Percentiles rank a stretch among this genome's conserved stretches.
Conservation (phyloP, 2,329 filamentous ascomycete genomes). For the Sarocladium kiliense region DNA sequence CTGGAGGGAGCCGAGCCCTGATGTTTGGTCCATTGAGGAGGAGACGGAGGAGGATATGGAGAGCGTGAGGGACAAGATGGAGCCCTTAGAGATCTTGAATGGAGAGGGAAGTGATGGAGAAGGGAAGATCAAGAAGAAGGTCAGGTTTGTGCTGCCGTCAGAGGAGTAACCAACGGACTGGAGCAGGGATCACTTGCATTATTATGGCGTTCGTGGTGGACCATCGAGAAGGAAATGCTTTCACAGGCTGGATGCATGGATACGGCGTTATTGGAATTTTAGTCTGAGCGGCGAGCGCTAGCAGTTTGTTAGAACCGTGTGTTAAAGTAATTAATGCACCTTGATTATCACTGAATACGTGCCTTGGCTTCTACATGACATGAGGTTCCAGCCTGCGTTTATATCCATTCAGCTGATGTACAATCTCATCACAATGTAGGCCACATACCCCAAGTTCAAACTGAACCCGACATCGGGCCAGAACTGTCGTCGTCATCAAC, state of each 20-base stretch:
- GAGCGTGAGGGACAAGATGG: slow-evolving; percentile 34
- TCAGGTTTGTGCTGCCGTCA: slow-evolving; percentile 47
- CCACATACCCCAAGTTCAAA: too few species aligned
- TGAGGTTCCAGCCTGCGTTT: too few species aligned
- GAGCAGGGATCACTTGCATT: not conserved
- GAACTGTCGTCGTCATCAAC: too few species aligned
- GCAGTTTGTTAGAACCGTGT: not conserved
- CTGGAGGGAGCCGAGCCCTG: slow-evolving; percentile 54
- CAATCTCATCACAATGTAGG: too few species aligned
- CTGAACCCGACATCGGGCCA: too few species aligned
- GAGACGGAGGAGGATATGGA: slow-evolving; percentile 50
- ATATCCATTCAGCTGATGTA: too few species aligned
- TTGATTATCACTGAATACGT: not conserved
- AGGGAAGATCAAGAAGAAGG: slow-evolving; percentile 51
- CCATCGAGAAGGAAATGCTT: not conserved
- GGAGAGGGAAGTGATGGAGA: slow-evolving; percentile 21
- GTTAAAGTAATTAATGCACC: not conserved
- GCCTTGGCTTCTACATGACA: too few species aligned
- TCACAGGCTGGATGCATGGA: not conserved
- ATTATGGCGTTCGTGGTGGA: not conserved
- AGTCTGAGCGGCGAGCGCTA: not conserved
- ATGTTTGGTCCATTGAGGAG: slow-evolving; percentile 57
- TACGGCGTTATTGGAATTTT: not conserved
- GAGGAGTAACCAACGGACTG: slow-evolving; percentile 21
- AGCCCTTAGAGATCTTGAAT: slow-evolving; percentile 23